phyloP scores from a whole-genome alignment of 2,329 filamentous ascomycete genomes.

The Alternaria triticimaculans region DNA sequence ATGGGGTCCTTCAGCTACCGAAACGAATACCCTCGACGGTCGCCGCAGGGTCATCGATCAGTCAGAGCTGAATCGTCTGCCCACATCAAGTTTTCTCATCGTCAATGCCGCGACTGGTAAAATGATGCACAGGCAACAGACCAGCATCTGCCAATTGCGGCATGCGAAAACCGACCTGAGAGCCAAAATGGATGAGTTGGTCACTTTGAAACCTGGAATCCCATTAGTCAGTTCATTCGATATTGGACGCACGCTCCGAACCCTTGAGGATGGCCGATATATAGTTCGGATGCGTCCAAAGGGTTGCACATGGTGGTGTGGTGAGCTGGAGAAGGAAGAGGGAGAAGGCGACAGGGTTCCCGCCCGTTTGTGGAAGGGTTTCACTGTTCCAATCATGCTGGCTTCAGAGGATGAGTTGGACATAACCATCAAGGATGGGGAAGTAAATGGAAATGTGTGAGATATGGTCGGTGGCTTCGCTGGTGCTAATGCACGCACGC shows the following conservation, averaged over 20 bases:
- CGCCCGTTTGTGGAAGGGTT: not conserved
- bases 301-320: conserved; percentile 2
- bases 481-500: not conserved
- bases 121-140: not conserved
- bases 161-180: not conserved
- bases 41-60: not conserved
- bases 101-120: not conserved
- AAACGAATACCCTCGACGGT: not conserved
- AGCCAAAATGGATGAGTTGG: not conserved
- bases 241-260: not conserved
- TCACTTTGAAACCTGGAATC: not conserved
- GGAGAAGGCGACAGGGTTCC: not conserved
- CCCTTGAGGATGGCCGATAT: not conserved
- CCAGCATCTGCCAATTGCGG: not conserved
- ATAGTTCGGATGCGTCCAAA: not conserved
- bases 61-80: not conserved
- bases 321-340: not conserved
- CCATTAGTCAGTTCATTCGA: not conserved
- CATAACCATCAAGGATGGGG: not conserved
- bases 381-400: conserved; percentile 2
- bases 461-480: not conserved
- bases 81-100: not conserved
- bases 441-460: not conserved
- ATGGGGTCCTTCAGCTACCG: not conserved
- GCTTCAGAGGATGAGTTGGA: not conserved